Evolutionary conservation across 2,329 filamentous ascomycete species (phyloP), one percentile per base, ranked within the genome.

Genomic region (Hymenoscyphus scutula): DNA sequence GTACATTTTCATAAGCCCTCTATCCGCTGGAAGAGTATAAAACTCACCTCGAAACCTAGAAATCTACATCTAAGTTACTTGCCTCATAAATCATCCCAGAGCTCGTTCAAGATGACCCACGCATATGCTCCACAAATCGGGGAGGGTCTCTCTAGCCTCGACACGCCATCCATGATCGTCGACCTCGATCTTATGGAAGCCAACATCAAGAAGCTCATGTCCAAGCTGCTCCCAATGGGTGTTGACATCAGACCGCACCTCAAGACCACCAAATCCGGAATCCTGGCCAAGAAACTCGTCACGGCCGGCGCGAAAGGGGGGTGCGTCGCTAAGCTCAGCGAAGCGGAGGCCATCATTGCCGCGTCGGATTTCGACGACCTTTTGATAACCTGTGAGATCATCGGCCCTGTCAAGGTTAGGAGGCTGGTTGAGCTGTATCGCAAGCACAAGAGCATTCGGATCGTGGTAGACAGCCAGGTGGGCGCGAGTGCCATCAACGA

Each of bases 81-180:
- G 11, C 37, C 37, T 38, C 8, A 7, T 15, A 38, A 38, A 7
- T 38, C 11, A 1, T 38, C 8, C 37, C 37, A 38, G 17, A 38
- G 37, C 37, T 38, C 25, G 8, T 30, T 15, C 13, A n/a, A 11
- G 19, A 56, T 56, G 74, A 38, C 27, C 3, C 27, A 29, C 27
- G 27, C 37, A 38, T 80, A 80, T 68, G 56, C 69, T 37, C 79
- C 79, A 11, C 72, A 76, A 64, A 66, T 80, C 54, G 80, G 80
- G 60, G 77, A 80, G 64, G 63, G 64, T 13, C 64, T 82, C 68
- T 72, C 74, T 3, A 70, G 69, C 62, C 80, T 84, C 53, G 82
- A 84, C 68, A 84, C 82, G 0, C 82, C 82, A 0, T 83, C 81
- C 59, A 84, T 84, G 81, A 77, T 84, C 53, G 81, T 83, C 54